Conservation (phyloP, 345 rosid species). For the Erucastrum elatum region DNA sequence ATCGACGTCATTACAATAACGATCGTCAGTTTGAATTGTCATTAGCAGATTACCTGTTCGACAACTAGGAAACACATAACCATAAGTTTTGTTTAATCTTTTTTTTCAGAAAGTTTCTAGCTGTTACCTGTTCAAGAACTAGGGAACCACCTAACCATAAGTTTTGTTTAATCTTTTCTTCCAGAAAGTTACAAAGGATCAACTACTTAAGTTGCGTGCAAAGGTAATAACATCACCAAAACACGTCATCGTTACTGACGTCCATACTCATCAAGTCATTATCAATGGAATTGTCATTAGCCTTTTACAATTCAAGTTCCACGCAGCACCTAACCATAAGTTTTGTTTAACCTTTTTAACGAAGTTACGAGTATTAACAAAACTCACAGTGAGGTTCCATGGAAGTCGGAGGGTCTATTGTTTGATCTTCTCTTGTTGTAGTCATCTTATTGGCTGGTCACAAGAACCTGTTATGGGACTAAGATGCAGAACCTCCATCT, state of each 20-base stretch:
- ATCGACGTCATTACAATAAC: constrained; percentile 3
- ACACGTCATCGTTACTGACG: constrained; percentile 26
- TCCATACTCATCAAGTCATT: not conserved
- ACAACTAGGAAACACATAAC: not conserved
- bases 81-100: not conserved
- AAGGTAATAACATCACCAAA: constrained; percentile 24
- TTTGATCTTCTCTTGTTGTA: constrained; percentile 12
- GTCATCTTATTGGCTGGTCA: constrained; percentile 11
- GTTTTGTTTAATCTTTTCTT: not conserved
- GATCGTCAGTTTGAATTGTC: not conserved
- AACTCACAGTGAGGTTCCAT: constrained; percentile 11
- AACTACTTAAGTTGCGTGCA: not conserved
- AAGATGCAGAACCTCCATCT: constrained; percentile 17
- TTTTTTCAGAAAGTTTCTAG: not conserved
- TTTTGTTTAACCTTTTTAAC: not conserved
- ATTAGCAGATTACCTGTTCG: constrained; percentile 4
- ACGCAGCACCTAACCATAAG: constrained; percentile 10
- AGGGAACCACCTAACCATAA: constrained; percentile 8
- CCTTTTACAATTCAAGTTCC: constrained; percentile 17
- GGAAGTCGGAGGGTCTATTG: not conserved
- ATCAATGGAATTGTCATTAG: not conserved
- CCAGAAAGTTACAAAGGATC: not conserved
- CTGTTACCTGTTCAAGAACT: constrained; percentile 5
- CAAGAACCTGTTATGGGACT: not conserved
- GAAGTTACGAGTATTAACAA: not conserved